Conservation (phyloP, 805 yeast species). For the Ogataea paraovalis region DNA sequence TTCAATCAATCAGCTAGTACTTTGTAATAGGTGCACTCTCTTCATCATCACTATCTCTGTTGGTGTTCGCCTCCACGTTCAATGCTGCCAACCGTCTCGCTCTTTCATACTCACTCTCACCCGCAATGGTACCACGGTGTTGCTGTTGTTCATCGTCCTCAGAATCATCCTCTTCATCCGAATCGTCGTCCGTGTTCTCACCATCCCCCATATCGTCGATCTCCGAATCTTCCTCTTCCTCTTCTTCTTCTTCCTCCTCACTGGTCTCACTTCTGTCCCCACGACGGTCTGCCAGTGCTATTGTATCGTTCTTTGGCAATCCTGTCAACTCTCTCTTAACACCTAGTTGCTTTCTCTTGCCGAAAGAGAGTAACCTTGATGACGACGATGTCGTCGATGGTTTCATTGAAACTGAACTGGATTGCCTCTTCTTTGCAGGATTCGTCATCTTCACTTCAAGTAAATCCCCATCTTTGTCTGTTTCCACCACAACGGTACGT, state of each 20-base stretch:
- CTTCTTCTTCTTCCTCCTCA: neutral
- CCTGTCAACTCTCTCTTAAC: slow-evolving; percentile 3
- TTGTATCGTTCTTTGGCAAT: neutral
- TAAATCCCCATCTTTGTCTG: neutral
- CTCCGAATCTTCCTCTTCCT: slow-evolving; percentile 10
- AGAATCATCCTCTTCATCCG: slow-evolving; percentile 15
- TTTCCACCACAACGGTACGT: slow-evolving; percentile 11
- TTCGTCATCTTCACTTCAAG: neutral
- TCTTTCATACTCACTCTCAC: slow-evolving; percentile 25
- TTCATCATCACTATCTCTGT: slow-evolving; percentile 35
- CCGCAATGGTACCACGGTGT: slow-evolving; percentile 2
- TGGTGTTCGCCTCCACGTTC: slow-evolving; percentile 12
- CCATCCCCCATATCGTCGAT: slow-evolving; percentile 22
- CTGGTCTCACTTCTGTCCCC: neutral
- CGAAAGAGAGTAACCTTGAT: neutral
- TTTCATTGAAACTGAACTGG: neutral
- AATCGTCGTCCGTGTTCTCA: slow-evolving; percentile 21
- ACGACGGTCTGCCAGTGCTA: neutral
- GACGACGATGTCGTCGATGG: neutral
- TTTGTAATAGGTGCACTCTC: slow-evolving; percentile 26
- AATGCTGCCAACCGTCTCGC: slow-evolving; percentile 30
- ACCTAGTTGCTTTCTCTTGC: slow-evolving; percentile 1
- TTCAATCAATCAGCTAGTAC: slow-evolving; percentile 1
- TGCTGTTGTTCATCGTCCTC: slow-evolving; percentile 1
- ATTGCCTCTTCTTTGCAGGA: neutral